Percentiles rank a stretch among this genome's conserved stretches.
Conservation (phyloP, 805 yeast genomes). For the Candida takata region DNA sequence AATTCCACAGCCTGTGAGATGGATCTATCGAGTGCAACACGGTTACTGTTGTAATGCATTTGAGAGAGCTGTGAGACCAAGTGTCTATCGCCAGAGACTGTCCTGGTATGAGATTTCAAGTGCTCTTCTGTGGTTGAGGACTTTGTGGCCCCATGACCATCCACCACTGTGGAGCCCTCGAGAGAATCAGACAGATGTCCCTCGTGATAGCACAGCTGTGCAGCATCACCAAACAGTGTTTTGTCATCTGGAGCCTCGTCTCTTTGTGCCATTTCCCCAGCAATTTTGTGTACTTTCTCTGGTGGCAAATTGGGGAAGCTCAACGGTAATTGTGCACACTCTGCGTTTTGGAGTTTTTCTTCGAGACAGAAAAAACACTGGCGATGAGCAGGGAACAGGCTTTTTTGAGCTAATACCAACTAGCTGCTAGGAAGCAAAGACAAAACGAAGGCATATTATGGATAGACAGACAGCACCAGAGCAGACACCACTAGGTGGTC, state of each 20-base stretch:
- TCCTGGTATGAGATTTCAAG: slow-evolving; percentile 7
- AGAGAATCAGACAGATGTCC: slow-evolving; percentile 7
- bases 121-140: slow-evolving; percentile 2
- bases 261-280: not conserved
- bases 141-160: slow-evolving; percentile 13
- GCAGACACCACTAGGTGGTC: not conserved
- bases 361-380: not conserved
- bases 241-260: slow-evolving; percentile 1
- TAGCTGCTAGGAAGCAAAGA: not conserved
- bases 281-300: too few species aligned
- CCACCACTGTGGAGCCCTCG: slow-evolving; percentile 23
- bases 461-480: not conserved
- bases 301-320: too few species aligned
- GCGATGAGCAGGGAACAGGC: not conserved
- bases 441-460: not conserved
- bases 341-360: too few species aligned
- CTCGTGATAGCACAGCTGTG: slow-evolving; percentile 21
- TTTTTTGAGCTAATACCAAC: not conserved
- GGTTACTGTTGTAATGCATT: slow-evolving; percentile 67
- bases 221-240: slow-evolving; percentile 17
- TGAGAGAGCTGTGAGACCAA: slow-evolving; percentile 59
- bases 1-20: slow-evolving; percentile 47
- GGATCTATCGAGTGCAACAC: slow-evolving; percentile 54
- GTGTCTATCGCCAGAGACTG: slow-evolving; percentile 27
- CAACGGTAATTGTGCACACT: too few species aligned